Base-by-base conservation (phyloP, 164 flowering plant species). In the Saururus chinensis region DNA sequence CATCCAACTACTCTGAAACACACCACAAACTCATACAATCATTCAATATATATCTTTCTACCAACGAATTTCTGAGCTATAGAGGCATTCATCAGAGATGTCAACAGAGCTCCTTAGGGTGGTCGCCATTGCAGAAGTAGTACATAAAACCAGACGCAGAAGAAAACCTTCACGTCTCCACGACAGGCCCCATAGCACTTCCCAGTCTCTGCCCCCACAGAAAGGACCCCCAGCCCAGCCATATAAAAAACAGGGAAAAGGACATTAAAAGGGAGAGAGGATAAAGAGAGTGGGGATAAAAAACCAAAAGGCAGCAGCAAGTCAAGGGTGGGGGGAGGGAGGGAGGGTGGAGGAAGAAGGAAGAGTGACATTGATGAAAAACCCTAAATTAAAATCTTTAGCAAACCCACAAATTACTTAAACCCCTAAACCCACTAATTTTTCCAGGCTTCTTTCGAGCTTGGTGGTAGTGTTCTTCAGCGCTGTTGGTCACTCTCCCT, bases 401-500 rank as follows among this genome's bases (percentile, higher is more conserved):
- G n/a, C 51, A 40, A 59, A 40, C 57, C 58, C 66, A 57, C 66
- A 63, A 63, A 62, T 51, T 19, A 52, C 30, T 60, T 60, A 64
- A 60, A 60, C 60, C 57, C 64, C 65, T 56, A 64, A 60, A 40
- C 52, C 60, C 22, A 35, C n/a, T n/a, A n/a, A n/a, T n/a, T n/a
- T n/a, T n/a, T n/a, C n/a, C n/a, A n/a, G n/a, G n/a, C n/a, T n/a
- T n/a, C n/a, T n/a, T n/a, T n/a, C n/a, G n/a, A n/a, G n/a, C n/a
- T n/a, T n/a, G n/a, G n/a, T 48, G 19, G 30, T 20, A 59, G 7
- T 10, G 4, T 16, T 49, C 57, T 56, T 77, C 78, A 82, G 62
- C 81, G 89, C 48, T 63, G 81, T 23, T 63, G 81, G 40, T 82
- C 89, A 6, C 82, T 79, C 25, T 84, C 89, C 64, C 86, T 74